phyloP scores from a whole-genome alignment of 176 grass and related monocot genomes.

The Metroxylon sagu region DNA sequence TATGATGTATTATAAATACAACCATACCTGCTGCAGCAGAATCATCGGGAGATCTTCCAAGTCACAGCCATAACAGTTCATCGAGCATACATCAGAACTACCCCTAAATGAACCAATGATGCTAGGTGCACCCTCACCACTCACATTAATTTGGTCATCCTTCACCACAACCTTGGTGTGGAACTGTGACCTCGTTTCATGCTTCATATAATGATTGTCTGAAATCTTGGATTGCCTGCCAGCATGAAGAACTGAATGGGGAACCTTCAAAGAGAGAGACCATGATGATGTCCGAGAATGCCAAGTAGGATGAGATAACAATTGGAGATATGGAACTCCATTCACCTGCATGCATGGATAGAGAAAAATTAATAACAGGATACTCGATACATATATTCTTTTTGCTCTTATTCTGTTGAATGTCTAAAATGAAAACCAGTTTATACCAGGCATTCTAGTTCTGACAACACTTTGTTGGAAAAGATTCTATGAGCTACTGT shows the following conservation, averaged over 20 bases:
- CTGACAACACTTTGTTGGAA: conserved; percentile 73
- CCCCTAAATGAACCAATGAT: conserved; percentile 55
- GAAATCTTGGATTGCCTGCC: conserved; percentile 25
- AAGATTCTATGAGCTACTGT: conserved; percentile 74
- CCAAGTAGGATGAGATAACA: conserved; percentile 66
- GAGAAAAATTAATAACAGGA: no score
- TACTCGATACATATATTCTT: no score
- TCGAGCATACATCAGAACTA: conserved; percentile 29
- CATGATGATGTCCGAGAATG: conserved; percentile 93
- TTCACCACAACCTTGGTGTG: conserved; percentile 71
- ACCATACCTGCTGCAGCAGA: conserved; percentile 81
- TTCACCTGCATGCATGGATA: conserved; percentile 46
- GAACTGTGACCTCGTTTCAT: conserved; percentile 62
- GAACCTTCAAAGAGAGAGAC: conserved; percentile 80
- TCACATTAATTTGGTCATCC: conserved; percentile 83
- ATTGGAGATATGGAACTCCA: conserved; percentile 70
- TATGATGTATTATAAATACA: neutral
- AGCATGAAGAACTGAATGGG: conserved; percentile 41
- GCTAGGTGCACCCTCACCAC: conserved; percentile 58
- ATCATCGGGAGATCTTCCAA: conserved; percentile 88
- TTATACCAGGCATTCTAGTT: conserved; percentile 71
- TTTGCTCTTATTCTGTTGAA: neutral
- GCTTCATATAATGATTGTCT: conserved; percentile 31
- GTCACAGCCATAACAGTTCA: conserved; percentile 77
- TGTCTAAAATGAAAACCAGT: conserved; percentile 14